Evolutionary conservation across 441 rosid genomes (phyloP), one percentile per base, ranked within the genome.

Genomic region (Populus hybrid): DNA sequence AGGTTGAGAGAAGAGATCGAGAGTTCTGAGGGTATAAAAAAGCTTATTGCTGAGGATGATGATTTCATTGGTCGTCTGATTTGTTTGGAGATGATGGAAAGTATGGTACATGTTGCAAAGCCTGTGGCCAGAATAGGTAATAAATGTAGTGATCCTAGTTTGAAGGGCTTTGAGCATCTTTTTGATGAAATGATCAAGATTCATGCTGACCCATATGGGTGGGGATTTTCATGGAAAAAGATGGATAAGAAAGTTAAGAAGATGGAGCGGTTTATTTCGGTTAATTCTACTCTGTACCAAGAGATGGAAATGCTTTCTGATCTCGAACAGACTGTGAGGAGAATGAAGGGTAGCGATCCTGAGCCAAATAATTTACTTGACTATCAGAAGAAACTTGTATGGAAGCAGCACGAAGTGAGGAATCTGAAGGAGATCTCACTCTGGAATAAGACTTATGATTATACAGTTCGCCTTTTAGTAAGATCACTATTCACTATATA

Each of bases 331-430:
- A 88, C 93, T 76, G 81, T 87, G 26, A 94, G 82, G 86, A 89
- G 98, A 81, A 87, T 91, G 95, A 84, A 75, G 87, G 79, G 80
- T 71, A 83, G 84, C 78, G 92, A 88, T 70, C 83, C 84, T 7
- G 94, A 88, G 66, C 87, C 88, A 6, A 91, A 87, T 16, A 90
- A 75, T 87, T 72, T 91, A 64, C 82, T 85, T 61, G 94, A 92
- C 73, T 91, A 79, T 83, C 89, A 94, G 82, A 92, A 92, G 85
- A 92, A 92, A 83, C 92, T 91, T n/a, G 82, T 81, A 11, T 92
- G 96, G 98, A 94, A 96, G 92, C 89, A 78, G 82, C 98, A 91
- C 0, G 97, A 94, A 83, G 95, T 96, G 72, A 96, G 84, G 90
- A 88, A 72, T 82, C 76, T 96, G 80, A 88, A 82, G 84, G 94